Conservation (phyloP, 352 stramenopile species). For the Pythium sp. region DNA sequence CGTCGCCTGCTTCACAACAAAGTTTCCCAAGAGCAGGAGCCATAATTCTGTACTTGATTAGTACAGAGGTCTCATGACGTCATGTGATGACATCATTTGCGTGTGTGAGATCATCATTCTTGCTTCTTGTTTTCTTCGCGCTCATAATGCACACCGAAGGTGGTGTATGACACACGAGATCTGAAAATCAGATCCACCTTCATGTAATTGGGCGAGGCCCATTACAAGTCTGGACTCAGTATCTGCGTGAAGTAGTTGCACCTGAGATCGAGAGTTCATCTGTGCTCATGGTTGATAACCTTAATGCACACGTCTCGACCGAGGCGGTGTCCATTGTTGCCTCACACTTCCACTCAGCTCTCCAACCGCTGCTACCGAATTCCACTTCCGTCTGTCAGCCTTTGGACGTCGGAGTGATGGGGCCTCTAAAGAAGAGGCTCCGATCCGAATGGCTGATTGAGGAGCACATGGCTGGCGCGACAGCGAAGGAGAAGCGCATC, state of each 20-base stretch:
- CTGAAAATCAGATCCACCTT: too few species aligned
- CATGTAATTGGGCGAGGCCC: too few species aligned
- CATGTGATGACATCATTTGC: too few species aligned
- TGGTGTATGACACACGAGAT: too few species aligned
- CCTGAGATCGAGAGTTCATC: not conserved
- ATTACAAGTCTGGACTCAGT: not conserved
- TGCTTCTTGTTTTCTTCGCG: too few species aligned
- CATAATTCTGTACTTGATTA: too few species aligned
- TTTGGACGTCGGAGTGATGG: not conserved
- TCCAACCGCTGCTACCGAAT: not conserved
- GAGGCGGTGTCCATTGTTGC: not conserved
- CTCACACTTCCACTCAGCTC: not conserved
- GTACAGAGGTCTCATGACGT: too few species aligned
- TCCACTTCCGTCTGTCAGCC: not conserved
- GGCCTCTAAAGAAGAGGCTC: not conserved
- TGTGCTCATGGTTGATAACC: not conserved
- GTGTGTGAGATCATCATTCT: too few species aligned
- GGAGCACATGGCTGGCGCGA: not conserved
- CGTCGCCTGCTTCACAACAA: too few species aligned
- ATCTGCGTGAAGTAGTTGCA: not conserved
- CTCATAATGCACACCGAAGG: too few species aligned
- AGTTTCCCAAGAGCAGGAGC: too few species aligned
- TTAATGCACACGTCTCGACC: not conserved
- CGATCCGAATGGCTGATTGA: not conserved
- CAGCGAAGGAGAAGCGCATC: not conserved